Conservation (phyloP, 2,329 filamentous ascomycete genomes). For the Aspergillus clavatus region DNA sequence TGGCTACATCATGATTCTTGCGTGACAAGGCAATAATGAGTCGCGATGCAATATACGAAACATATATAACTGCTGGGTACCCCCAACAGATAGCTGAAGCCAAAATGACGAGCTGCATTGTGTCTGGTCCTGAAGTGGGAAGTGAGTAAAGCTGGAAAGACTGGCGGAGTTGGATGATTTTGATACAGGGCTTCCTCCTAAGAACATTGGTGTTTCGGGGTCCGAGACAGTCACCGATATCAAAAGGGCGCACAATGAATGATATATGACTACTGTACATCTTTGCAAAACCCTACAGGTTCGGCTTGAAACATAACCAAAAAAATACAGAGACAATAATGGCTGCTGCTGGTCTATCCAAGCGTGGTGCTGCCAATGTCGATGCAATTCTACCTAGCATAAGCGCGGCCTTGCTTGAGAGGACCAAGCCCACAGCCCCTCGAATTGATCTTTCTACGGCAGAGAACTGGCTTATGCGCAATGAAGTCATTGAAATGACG, state of each 20-base stretch:
- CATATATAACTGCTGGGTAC: not conserved
- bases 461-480: not conserved
- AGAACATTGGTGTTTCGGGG: not conserved
- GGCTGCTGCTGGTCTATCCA: not conserved
- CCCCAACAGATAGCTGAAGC: not conserved
- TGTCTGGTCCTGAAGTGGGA: not conserved
- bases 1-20: not conserved
- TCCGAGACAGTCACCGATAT: not conserved
- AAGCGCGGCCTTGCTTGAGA: not conserved
- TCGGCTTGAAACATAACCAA: not conserved
- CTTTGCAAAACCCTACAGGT: not conserved
- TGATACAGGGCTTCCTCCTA: not conserved
- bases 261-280: not conserved
- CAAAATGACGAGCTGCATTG: not conserved
- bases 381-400: constrained; percentile 1
- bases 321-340: not conserved
- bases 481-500: not conserved
- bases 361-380: constrained; percentile 1
- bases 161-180: not conserved
- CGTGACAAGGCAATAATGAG: not conserved
- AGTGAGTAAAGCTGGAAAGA: not conserved
- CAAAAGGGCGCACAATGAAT: not conserved
- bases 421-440: not conserved
- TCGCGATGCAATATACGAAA: not conserved
- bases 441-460: not conserved